Percentiles rank a stretch among this genome's conserved stretches.
These are phyloP conservation scores for Lachnellula suecica DNA, from an alignment of 2,329 filamentous ascomycete species.

Conservation along the genomic window DNA sequence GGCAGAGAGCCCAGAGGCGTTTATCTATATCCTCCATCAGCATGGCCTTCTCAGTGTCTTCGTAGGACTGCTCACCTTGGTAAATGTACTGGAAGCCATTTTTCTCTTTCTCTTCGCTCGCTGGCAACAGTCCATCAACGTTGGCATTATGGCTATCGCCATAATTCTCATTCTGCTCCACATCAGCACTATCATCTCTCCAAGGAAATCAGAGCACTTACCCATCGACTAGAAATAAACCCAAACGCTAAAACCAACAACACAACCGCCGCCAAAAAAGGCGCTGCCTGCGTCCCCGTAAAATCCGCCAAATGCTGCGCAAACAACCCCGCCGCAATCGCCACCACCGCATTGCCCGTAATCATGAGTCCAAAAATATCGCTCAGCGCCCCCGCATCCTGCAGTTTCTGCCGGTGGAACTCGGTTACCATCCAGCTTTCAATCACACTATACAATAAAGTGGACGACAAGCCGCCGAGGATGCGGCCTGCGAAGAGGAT, in stretches of 20 bases:
- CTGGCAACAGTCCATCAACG: not conserved
- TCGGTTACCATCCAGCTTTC: slow-evolving; percentile 63
- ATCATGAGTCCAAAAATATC: slow-evolving; percentile 51
- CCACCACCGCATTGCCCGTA: slow-evolving; percentile 51
- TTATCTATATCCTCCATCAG: too few relatives aligned
- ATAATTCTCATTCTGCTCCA: slow-evolving; percentile 51
- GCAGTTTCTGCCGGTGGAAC: slow-evolving; percentile 44
- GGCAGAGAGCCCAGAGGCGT: slow-evolving; percentile 46
- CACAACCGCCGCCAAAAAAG: slow-evolving; percentile 45
- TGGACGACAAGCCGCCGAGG: slow-evolving; percentile 54
- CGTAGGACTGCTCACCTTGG: not conserved
- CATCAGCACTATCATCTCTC: not conserved
- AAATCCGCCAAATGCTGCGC: slow-evolving; percentile 47
- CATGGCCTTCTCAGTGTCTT: not conserved
- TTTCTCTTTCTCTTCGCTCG: slow-evolving; percentile 5
- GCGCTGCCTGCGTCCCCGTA: slow-evolving; percentile 47
- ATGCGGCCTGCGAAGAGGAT: slow-evolving; percentile 51
- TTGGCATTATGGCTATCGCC: slow-evolving; percentile 31
- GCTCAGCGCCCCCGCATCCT: slow-evolving; percentile 43
- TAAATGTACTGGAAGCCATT: slow-evolving; percentile 11
- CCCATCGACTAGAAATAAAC: slow-evolving; percentile 46
- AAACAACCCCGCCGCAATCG: slow-evolving; percentile 49
- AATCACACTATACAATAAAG: slow-evolving; percentile 57
- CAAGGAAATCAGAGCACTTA: slow-evolving; percentile 28
- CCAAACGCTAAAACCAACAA: slow-evolving; percentile 42